These are phyloP conservation scores for Gossypium laxum DNA, from an alignment of 441 rosid species.

Conservation along the genomic window DNA sequence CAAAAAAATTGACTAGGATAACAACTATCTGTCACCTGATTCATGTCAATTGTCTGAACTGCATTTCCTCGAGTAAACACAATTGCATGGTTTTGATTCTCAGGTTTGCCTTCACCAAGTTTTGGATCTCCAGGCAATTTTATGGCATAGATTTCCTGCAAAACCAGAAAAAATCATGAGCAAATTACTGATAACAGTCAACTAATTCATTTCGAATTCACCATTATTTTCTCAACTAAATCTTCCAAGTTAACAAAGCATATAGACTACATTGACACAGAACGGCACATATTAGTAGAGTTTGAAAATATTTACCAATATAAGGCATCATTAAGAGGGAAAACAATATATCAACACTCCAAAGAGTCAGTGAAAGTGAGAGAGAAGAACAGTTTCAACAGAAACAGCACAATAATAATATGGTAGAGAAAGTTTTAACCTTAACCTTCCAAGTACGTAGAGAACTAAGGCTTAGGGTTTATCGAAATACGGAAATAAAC, in stretches of 20 bases:
- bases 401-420: neutral
- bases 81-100: constrained; percentile 97
- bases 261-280: neutral
- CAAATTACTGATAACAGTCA: neutral
- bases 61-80: constrained; percentile 97
- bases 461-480: neutral
- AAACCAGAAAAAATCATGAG: constrained; percentile 3
- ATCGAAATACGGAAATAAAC: neutral
- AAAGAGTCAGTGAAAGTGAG: neutral
- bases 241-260: neutral
- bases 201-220: neutral
- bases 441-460: neutral
- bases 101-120: constrained; percentile 99
- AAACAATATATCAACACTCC: neutral
- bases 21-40: constrained; percentile 50
- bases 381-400: neutral
- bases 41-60: constrained; percentile 96
- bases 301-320: neutral
- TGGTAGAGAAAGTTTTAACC: neutral
- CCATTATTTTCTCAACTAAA: neutral
- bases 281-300: neutral
- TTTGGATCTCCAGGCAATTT: constrained; percentile 95
- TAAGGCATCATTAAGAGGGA: neutral
- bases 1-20: neutral
- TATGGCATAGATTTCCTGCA: constrained; percentile 86